Percentiles rank a stretch among this genome's conserved stretches.
Evolutionary conservation across 345 rosid species (phyloP).

Genomic region (Aegle marmelos): DNA sequence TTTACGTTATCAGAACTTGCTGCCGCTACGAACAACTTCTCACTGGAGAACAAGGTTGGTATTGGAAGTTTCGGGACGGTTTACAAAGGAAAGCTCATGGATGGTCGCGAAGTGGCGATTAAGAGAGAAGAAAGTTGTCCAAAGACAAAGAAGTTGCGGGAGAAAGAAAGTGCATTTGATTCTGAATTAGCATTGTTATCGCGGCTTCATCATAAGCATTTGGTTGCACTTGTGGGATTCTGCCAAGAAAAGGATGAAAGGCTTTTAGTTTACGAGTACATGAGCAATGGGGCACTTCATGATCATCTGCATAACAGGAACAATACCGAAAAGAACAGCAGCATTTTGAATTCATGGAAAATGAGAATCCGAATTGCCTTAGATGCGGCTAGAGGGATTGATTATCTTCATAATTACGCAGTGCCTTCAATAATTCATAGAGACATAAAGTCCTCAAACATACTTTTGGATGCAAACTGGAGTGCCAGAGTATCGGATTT

Average conservation of each 20-base stretch:
- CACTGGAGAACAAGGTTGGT: slow-evolving; percentile 43
- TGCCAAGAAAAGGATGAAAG: slow-evolving; percentile 58
- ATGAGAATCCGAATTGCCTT: slow-evolving; percentile 58
- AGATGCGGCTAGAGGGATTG: slow-evolving; percentile 60
- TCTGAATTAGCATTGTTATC: slow-evolving; percentile 52
- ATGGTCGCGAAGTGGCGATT: slow-evolving; percentile 59
- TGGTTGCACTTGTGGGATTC: slow-evolving; percentile 54
- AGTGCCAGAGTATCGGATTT: slow-evolving; percentile 63
- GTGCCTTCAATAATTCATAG: slow-evolving; percentile 67
- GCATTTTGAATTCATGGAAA: slow-evolving; percentile 56
- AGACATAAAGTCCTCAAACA: slow-evolving; percentile 73
- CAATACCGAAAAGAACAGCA: slow-evolving; percentile 18
- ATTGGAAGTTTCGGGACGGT: slow-evolving; percentile 61
- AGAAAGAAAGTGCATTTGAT: slow-evolving; percentile 51
- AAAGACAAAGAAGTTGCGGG: slow-evolving; percentile 30
- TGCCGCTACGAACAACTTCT: slow-evolving; percentile 45
- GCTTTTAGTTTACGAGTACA: slow-evolving; percentile 59
- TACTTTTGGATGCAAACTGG: slow-evolving; percentile 51
- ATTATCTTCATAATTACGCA: slow-evolving; percentile 62
- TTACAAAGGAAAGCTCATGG: slow-evolving; percentile 42
- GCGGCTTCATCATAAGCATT: slow-evolving; percentile 61
- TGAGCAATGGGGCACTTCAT: slow-evolving; percentile 57
- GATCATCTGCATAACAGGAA: slow-evolving; percentile 46
- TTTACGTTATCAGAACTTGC: slow-evolving; percentile 46
- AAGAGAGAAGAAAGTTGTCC: slow-evolving; percentile 44